A percentile compares a stretch with the other conserved stretches of the same genome.
Conservation (phyloP, 352 stramenopile species). For the Phytophthora hibernalis region DNA sequence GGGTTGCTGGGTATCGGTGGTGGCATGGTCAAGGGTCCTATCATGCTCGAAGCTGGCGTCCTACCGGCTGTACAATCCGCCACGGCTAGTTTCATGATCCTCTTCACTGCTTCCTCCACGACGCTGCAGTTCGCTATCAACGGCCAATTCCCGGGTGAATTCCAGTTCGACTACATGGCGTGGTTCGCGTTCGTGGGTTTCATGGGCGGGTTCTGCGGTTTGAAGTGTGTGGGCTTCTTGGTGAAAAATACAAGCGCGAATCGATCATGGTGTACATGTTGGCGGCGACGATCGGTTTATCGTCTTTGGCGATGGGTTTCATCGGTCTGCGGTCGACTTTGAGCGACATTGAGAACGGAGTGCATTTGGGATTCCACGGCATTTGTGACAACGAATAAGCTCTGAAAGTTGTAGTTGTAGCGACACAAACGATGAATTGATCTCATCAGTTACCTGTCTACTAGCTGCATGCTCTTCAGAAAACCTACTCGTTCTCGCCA, state of each 20-base stretch:
- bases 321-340: slow-evolving; percentile 59
- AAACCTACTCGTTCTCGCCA: slow-evolving; percentile 34
- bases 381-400: slow-evolving; percentile 61
- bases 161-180: slow-evolving; percentile 91
- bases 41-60: slow-evolving; percentile 98
- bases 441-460: not conserved
- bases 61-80: slow-evolving; percentile 87
- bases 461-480: not conserved
- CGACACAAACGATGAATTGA: slow-evolving; percentile 14
- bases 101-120: slow-evolving; percentile 92
- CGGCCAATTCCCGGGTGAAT: slow-evolving; percentile 70
- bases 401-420: slow-evolving; percentile 10
- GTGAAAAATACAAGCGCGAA: slow-evolving; percentile 89
- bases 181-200: slow-evolving; percentile 92
- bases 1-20: slow-evolving; percentile 96
- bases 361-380: slow-evolving; percentile 65
- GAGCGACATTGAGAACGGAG: slow-evolving; percentile 57
- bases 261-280: slow-evolving; percentile 82
- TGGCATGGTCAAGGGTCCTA: slow-evolving; percentile 96
- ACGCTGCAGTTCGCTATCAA: slow-evolving; percentile 88
- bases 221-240: slow-evolving; percentile 85
- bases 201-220: slow-evolving; percentile 70
- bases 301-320: slow-evolving; percentile 66
- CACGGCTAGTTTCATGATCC: slow-evolving; percentile 91
- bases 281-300: slow-evolving; percentile 70